A percentile compares a stretch with the other conserved stretches of the same genome.
phyloP scores from a whole-genome alignment of 202 grass and related monocot genomes.

The Schoenoplectus triqueter region DNA sequence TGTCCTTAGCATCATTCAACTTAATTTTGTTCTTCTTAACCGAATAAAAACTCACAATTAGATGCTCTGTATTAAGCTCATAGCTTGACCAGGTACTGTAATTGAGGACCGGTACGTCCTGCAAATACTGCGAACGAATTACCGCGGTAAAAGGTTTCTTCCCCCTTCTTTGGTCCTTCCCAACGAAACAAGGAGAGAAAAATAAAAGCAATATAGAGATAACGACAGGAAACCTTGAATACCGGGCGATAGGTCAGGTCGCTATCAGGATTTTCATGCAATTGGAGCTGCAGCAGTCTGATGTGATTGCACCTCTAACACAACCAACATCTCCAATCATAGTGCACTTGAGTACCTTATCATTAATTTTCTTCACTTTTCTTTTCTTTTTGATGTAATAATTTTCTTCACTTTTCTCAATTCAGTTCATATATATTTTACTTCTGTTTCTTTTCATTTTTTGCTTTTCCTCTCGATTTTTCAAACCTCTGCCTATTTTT shows the following conservation, averaged over 20 bases:
- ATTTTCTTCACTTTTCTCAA: conserved; percentile 25
- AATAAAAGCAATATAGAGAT: not conserved
- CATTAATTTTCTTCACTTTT: conserved; percentile 51
- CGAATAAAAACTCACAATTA: too few relatives aligned
- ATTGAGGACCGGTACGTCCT: too few relatives aligned
- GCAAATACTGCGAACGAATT: not conserved
- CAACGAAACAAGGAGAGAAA: conserved; percentile 29
- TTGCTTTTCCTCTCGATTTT: not conserved
- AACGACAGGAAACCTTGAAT: conserved; percentile 56
- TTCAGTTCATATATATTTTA: not conserved
- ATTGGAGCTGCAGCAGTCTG: conserved; percentile 44
- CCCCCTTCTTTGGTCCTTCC: conserved; percentile 29
- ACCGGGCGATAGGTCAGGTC: conserved; percentile 57
- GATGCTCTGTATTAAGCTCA: too few relatives aligned
- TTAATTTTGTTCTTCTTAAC: too few relatives aligned
- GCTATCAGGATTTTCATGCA: conserved; percentile 43
- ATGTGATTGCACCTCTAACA: conserved; percentile 48
- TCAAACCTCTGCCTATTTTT: conserved; percentile 18
- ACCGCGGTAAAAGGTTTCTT: not conserved
- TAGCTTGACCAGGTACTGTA: too few relatives aligned
- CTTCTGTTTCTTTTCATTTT: not conserved
- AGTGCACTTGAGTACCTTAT: conserved; percentile 82
- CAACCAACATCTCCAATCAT: conserved; percentile 68
- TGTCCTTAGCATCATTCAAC: too few relatives aligned
- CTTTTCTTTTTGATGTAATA: conserved; percentile 13